A percentile compares a stretch with the other conserved stretches of the same genome.
Conservation (phyloP, 805 yeast species). For the Ogataea minuta region DNA sequence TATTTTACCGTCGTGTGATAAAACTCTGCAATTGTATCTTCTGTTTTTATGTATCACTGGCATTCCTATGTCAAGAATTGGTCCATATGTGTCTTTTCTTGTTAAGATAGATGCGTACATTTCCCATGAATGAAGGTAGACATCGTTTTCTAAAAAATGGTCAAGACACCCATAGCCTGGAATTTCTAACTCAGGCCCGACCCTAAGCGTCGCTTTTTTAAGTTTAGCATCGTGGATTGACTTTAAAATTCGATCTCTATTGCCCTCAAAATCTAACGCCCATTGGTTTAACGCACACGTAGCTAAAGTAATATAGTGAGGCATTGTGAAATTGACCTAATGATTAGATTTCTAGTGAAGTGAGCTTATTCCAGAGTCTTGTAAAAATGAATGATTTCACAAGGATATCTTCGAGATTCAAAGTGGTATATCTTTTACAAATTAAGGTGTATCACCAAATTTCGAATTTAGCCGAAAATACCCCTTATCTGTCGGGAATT, state of each 20-base stretch:
- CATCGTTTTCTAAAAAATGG: slow-evolving; percentile 88
- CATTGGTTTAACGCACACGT: slow-evolving; percentile 97
- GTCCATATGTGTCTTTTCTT: slow-evolving; percentile 67
- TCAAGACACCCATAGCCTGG: slow-evolving; percentile 95
- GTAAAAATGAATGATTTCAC: background rate
- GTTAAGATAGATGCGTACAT: slow-evolving; percentile 76
- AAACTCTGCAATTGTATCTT: slow-evolving; percentile 86
- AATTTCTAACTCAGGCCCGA: slow-evolving; percentile 95
- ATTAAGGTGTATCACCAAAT: too few relatives aligned
- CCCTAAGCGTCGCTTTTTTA: slow-evolving; percentile 76
- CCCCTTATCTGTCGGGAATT: too few relatives aligned
- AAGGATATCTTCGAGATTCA: too few relatives aligned
- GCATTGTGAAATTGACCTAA: slow-evolving; percentile 49
- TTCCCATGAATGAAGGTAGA: slow-evolving; percentile 91
- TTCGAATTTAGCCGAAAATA: too few relatives aligned
- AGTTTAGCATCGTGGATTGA: slow-evolving; percentile 76
- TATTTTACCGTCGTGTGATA: slow-evolving; percentile 77
- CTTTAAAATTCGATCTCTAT: slow-evolving; percentile 83
- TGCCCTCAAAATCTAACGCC: slow-evolving; percentile 98
- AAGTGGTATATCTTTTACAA: too few relatives aligned
- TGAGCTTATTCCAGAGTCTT: too few relatives aligned
- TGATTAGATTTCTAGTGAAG: background rate
- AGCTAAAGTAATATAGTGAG: slow-evolving; percentile 82
- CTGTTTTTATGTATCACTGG: slow-evolving; percentile 86
- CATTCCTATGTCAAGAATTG: slow-evolving; percentile 89